These are phyloP conservation scores for Pythium vanterpoolii DNA, from an alignment of 352 stramenopile species.

Conservation along the genomic window DNA sequence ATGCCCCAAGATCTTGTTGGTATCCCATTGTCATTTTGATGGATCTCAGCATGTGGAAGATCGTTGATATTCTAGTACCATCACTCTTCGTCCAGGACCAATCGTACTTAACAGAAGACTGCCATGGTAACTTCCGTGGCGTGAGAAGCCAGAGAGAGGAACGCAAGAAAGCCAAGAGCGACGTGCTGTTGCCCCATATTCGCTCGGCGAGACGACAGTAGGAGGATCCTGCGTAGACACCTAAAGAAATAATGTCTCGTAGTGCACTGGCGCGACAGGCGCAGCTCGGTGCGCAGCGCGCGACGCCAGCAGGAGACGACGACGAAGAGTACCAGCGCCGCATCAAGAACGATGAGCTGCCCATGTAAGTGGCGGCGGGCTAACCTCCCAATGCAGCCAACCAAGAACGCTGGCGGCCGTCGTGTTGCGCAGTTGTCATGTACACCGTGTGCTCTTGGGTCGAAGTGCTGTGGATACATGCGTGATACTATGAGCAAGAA, in stretches of 20 bases:
- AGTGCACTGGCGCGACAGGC: constrained; percentile 68
- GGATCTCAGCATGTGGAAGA: background rate
- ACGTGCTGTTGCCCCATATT: background rate
- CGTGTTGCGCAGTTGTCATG: too few species aligned
- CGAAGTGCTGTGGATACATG: background rate
- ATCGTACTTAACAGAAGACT: background rate
- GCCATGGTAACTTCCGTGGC: too few species aligned
- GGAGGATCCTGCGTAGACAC: background rate
- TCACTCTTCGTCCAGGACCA: background rate
- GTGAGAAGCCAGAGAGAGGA: too few species aligned
- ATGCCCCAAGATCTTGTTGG: background rate
- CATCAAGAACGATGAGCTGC: constrained; percentile 76
- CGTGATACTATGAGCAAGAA: background rate
- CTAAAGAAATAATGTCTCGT: constrained; percentile 49
- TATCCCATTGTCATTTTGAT: background rate
- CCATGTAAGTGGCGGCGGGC: constrained; percentile 44
- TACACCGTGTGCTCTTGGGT: background rate
- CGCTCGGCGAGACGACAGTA: background rate
- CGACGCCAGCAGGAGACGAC: constrained; percentile 39
- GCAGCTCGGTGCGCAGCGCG: constrained; percentile 41
- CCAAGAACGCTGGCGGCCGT: background rate
- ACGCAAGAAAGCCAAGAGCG: background rate
- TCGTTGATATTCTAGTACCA: background rate
- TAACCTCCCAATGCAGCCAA: background rate
- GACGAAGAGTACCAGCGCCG: constrained; percentile 39